Evolutionary conservation across 2,329 filamentous ascomycete species (phyloP).

Genomic region (Colletotrichum tropicicola): DNA sequence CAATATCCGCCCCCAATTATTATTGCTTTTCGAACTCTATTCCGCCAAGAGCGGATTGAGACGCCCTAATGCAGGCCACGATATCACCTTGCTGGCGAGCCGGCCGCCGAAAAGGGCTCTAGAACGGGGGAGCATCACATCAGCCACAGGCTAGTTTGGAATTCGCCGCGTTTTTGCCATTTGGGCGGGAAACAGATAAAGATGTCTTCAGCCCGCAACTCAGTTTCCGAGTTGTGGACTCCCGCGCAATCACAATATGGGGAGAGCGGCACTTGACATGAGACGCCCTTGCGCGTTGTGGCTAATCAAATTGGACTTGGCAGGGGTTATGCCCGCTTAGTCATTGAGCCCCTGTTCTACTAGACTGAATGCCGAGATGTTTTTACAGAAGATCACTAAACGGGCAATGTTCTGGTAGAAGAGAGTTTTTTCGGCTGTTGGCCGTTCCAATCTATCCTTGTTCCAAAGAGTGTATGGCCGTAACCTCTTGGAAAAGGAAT

Average conservation of each 20-base stretch:
- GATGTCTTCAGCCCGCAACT: neutral
- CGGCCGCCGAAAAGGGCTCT: neutral
- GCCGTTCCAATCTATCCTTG: neutral
- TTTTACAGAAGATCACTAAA: too few relatives aligned
- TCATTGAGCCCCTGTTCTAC: neutral
- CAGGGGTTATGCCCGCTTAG: neutral
- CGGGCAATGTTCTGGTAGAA: too few relatives aligned
- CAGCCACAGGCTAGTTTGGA: neutral
- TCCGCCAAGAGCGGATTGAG: conserved; percentile 12
- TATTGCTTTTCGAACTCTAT: conserved; percentile 5
- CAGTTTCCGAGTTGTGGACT: neutral
- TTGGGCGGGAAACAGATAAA: neutral
- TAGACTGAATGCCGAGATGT: too few relatives aligned
- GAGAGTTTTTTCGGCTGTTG: too few relatives aligned
- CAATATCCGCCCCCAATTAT: conserved; percentile 1
- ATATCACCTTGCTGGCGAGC: conserved; percentile 20
- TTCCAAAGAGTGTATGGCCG: too few relatives aligned
- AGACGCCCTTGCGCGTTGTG: neutral
- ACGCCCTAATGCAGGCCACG: conserved; percentile 15
- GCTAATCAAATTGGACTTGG: neutral
- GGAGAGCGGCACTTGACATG: neutral
- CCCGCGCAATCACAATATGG: neutral
- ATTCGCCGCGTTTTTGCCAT: neutral
- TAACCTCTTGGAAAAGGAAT: too few relatives aligned
- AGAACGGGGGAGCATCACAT: neutral